Evolutionary conservation across 176 grass and related monocot genomes (phyloP), one percentile per base, ranked within the genome.

Genomic region (Chrysopogon serrulatus): DNA sequence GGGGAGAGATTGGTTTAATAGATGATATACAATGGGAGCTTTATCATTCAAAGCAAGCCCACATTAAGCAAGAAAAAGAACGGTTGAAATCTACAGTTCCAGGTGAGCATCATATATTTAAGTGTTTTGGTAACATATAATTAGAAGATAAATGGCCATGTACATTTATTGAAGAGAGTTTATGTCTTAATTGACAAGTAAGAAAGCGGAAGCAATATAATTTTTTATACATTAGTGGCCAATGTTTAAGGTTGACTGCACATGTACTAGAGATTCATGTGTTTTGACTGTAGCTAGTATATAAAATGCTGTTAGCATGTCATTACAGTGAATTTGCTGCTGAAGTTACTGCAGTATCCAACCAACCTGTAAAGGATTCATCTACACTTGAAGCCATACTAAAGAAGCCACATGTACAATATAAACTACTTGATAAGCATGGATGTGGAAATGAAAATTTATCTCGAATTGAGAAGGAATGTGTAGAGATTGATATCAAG

Each of bases 401-500:
- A 47, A 98, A 98, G 75, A 98, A 94, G 74, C 96, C 96, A 63
- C 96, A 94, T 90, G 78, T 98, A 70, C 87, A 96, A 21, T 98
- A 98, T 85, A 96, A 89, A 79, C 83, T 98, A 90, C 87, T 98
- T 84, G 96, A 98, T 57, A 89, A 95, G 78, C 86, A 98, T 90
- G 93, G 91, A 42, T 92, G 80, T 51, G 96, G 96, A 72, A 94
- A 92, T 47, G 79, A 87, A 67, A 72, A 61, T 87, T 92, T 98
- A 64, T 96, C 96, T 35, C 75, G 53, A 83, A 90, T 77, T 74
- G 93, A 98, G 89, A 98, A 98, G 88, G 93, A 98, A 77, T 98
- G 96, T n/a, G 91, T 95, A 35, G 96, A 96, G 93, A 94, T 98
- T 87, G 96, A 98, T 88, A 95, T 98, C 70, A 98, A 96, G 59